Percentiles rank a stretch among this genome's conserved stretches.
phyloP scores from a whole-genome alignment of 2,329 filamentous ascomycete species.

The Teratosphaeria destructans region DNA sequence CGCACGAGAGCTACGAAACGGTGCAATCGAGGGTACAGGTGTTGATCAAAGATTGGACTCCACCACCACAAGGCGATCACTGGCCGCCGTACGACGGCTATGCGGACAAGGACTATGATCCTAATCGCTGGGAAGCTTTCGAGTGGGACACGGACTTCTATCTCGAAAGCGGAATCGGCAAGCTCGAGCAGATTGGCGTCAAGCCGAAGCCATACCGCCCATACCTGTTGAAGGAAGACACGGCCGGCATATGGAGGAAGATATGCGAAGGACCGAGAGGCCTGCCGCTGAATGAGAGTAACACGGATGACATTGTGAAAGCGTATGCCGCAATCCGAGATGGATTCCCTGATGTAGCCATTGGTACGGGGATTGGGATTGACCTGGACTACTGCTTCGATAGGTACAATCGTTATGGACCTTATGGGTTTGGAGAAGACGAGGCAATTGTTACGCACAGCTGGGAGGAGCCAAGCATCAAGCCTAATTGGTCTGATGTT shows the following conservation, averaged over 20 bases:
- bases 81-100: conserved; percentile 38
- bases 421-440: conserved; percentile 48
- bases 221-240: conserved; percentile 54
- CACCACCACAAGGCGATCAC: conserved; percentile 28
- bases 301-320: conserved; percentile 51
- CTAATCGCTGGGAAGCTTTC: conserved; percentile 40
- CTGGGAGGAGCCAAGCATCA: conserved; percentile 26
- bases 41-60: conserved; percentile 31
- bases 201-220: conserved; percentile 56
- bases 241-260: conserved; percentile 33
- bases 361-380: conserved; percentile 56
- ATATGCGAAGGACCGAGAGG: conserved; percentile 54
- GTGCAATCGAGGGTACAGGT: conserved; percentile 25
- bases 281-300: conserved; percentile 39
- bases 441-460: conserved; percentile 24
- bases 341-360: conserved; percentile 48
- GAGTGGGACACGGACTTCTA: conserved; percentile 31
- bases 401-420: conserved; percentile 39
- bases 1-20: conserved; percentile 4
- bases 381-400: conserved; percentile 59
- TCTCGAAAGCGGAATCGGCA: conserved; percentile 22
- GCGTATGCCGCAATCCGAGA: conserved; percentile 50
- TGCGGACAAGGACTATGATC: conserved; percentile 33
- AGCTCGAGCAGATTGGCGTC: conserved; percentile 13
- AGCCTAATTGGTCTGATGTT: conserved; percentile 51